Evolutionary conservation across 1,284 basidiomycete species (phyloP).

Genomic region (Cystobasidium sp.): DNA sequence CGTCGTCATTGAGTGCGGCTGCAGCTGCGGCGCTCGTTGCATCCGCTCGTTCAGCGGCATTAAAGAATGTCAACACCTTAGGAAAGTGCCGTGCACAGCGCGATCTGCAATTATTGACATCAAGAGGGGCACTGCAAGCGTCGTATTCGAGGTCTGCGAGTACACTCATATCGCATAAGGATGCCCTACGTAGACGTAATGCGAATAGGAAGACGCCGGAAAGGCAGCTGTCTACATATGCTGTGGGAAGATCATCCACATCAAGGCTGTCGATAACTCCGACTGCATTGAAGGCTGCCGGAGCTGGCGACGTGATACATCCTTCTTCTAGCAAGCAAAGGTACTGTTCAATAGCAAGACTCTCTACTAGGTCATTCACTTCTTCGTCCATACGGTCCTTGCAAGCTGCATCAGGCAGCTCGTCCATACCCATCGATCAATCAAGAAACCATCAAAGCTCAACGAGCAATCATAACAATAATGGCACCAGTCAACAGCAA

Average conservation of each 20-base stretch:
- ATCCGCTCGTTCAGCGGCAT: neutral
- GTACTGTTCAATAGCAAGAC: too few species aligned
- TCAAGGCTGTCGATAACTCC: neutral
- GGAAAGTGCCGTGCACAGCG: neutral
- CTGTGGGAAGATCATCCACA: neutral
- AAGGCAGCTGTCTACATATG: neutral
- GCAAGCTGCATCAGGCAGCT: neutral
- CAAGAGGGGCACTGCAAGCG: neutral
- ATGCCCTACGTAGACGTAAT: neutral
- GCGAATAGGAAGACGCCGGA: neutral
- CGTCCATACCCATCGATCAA: neutral
- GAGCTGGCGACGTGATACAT: too few species aligned
- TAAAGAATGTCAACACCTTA: neutral
- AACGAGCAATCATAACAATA: neutral
- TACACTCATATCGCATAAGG: neutral
- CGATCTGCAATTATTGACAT: constrained; percentile 3
- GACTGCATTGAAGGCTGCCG: neutral
- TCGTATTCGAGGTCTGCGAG: neutral
- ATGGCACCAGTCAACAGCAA: neutral
- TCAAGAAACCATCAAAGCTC: neutral
- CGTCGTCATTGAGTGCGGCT: constrained; percentile 1
- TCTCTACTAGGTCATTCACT: too few species aligned
- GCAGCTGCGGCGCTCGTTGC: constrained; percentile 5
- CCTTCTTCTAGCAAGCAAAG: neutral
- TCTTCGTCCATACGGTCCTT: neutral